Evolutionary conservation across 2,329 filamentous ascomycete genomes (phyloP).

Genomic region (Colletotrichum sp.): DNA sequence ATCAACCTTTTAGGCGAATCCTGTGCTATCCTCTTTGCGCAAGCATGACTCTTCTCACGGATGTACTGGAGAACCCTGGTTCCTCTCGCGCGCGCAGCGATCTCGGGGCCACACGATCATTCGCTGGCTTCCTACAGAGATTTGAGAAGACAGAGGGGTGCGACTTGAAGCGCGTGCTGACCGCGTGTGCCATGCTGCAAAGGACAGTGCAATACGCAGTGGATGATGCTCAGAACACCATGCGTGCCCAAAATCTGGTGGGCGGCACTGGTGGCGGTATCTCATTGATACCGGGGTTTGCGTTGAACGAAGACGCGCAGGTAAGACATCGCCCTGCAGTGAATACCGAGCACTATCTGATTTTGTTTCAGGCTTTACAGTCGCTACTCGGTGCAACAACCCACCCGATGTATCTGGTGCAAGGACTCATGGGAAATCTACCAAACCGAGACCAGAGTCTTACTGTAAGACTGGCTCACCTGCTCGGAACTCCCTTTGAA

Average conservation of each 20-base stretch:
- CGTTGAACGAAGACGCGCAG: not conserved
- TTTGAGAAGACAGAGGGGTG: constrained; percentile 13
- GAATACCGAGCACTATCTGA: not conserved
- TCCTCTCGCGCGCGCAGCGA: constrained; percentile 1
- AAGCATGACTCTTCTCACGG: constrained; percentile 5
- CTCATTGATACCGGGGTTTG: not conserved
- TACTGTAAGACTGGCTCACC: constrained; percentile 1
- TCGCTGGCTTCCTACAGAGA: constrained; percentile 15
- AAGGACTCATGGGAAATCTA: constrained; percentile 17
- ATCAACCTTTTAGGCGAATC: not conserved
- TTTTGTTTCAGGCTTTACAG: not conserved
- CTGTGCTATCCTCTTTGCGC: constrained; percentile 19
- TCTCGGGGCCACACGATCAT: constrained; percentile 3
- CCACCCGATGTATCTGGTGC: constrained; percentile 18
- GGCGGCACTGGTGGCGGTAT: not conserved
- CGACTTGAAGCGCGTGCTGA: constrained; percentile 11
- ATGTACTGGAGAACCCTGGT: constrained; percentile 17
- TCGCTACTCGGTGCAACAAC: constrained; percentile 11
- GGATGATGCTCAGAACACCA: constrained; percentile 9
- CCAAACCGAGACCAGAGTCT: constrained; percentile 18
- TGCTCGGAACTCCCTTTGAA: constrained; percentile 13
- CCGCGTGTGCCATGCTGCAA: constrained; percentile 12
- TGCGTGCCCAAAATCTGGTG: not conserved
- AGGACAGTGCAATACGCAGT: constrained; percentile 8
- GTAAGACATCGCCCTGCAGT: not conserved